phyloP scores from a whole-genome alignment of 352 stramenopile genomes.

The Stramenopiles sp. region DNA sequence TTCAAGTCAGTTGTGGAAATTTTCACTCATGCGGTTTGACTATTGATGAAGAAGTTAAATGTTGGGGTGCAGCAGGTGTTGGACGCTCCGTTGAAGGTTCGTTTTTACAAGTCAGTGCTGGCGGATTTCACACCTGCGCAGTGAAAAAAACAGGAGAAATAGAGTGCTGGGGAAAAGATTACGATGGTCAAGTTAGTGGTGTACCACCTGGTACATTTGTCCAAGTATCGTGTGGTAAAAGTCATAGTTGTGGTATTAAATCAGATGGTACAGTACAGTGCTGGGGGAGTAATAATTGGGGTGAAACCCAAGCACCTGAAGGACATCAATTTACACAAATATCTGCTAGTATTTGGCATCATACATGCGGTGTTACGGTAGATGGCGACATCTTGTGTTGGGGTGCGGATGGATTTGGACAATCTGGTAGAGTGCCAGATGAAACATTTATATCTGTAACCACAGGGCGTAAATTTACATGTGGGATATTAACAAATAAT shows the following conservation, averaged over 20 bases:
- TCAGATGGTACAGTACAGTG: conserved; percentile 30
- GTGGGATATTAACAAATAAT: not conserved
- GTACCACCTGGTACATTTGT: conserved; percentile 34
- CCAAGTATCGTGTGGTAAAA: conserved; percentile 46
- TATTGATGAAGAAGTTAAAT: conserved; percentile 46
- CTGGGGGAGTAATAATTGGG: conserved; percentile 41
- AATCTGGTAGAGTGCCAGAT: not conserved
- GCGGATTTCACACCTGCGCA: conserved; percentile 48
- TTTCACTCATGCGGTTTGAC: conserved; percentile 47
- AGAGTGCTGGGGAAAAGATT: conserved; percentile 38
- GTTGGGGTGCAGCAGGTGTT: conserved; percentile 38
- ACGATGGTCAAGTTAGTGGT: conserved; percentile 26
- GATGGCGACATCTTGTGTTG: conserved; percentile 7
- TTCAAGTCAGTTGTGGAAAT: conserved; percentile 44
- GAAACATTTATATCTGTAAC: not conserved
- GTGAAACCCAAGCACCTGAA: conserved; percentile 1
- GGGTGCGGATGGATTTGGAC: conserved; percentile 7
- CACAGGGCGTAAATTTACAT: not conserved
- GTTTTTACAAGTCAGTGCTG: conserved; percentile 52
- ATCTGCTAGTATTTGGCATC: not conserved
- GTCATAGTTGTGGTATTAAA: conserved; percentile 26
- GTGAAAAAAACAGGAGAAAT: conserved; percentile 48
- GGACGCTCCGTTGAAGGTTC: conserved; percentile 29
- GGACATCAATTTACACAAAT: conserved; percentile 9
- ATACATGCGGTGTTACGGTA: conserved; percentile 8